phyloP scores from a whole-genome alignment of 202 grass and related monocot genomes.

The Hordeum pubiflorum region DNA sequence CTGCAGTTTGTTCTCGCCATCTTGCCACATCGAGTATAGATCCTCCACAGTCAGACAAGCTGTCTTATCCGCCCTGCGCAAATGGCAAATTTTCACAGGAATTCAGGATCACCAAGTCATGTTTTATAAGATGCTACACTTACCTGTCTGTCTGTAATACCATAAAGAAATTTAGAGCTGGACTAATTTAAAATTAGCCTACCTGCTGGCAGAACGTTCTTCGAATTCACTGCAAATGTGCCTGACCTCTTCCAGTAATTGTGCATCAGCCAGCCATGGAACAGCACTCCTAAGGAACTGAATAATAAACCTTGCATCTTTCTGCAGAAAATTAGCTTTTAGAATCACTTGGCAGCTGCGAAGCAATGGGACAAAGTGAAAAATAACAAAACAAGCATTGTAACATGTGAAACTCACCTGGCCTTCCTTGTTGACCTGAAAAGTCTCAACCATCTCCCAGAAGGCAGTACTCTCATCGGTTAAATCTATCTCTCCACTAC shows the following conservation, averaged over 20 bases:
- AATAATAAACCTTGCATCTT: background rate
- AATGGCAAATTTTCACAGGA: background rate
- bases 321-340: constrained; percentile 24
- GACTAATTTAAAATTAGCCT: background rate
- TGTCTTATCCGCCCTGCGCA: constrained; percentile 14
- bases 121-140: too few species aligned
- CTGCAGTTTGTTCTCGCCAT: constrained; percentile 27
- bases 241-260: constrained; percentile 24
- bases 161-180: background rate
- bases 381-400: background rate
- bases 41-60: background rate
- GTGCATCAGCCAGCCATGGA: constrained; percentile 8
- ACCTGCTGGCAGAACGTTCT: constrained; percentile 15
- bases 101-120: background rate
- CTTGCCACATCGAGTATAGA: constrained; percentile 32
- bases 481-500: background rate
- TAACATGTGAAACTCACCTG: constrained; percentile 13
- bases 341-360: background rate
- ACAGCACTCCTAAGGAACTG: constrained; percentile 17
- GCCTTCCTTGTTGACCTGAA: constrained; percentile 12
- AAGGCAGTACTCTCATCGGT: background rate
- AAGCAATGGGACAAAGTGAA: background rate
- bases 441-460: constrained; percentile 21
- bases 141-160: background rate
- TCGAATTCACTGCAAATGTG: constrained; percentile 19